These are phyloP conservation scores for Trametes meyenii DNA, from an alignment of 768 basidiomycete genomes.

Conservation along the genomic window DNA sequence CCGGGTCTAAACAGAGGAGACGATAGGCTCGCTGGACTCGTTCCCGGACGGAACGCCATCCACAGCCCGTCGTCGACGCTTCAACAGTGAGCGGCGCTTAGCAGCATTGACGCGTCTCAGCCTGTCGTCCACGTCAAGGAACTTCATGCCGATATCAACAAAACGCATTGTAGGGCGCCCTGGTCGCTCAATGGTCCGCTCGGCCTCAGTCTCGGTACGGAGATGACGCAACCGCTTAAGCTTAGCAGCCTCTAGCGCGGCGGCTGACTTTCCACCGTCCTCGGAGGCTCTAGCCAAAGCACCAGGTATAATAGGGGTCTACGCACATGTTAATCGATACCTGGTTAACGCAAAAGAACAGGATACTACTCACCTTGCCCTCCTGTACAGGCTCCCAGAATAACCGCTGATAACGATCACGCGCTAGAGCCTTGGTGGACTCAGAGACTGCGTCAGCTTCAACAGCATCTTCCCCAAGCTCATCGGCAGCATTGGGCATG, in stretches of 20 bases:
- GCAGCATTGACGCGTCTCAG: constrained; percentile 52
- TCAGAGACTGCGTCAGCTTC: constrained; percentile 62
- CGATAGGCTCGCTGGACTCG: background rate
- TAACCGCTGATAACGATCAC: constrained; percentile 66
- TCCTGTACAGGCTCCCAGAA: constrained; percentile 84
- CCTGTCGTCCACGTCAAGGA: constrained; percentile 59
- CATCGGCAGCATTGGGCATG: constrained; percentile 10
- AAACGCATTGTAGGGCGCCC: constrained; percentile 65
- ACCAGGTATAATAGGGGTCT: constrained; percentile 69
- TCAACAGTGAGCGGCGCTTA: constrained; percentile 37
- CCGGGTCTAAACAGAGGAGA: constrained; percentile 3
- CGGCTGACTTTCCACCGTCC: constrained; percentile 40
- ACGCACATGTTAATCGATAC: background rate
- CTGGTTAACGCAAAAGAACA: background rate
- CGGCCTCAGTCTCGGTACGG: constrained; percentile 10
- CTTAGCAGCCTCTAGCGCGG: constrained; percentile 40
- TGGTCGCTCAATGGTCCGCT: constrained; percentile 30
- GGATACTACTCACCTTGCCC: constrained; percentile 52
- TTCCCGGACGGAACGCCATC: background rate
- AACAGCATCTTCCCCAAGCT: constrained; percentile 50
- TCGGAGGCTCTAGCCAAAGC: constrained; percentile 46
- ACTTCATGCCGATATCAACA: constrained; percentile 74
- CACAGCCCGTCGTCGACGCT: constrained; percentile 3
- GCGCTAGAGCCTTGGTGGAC: constrained; percentile 56
- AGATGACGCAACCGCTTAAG: constrained; percentile 40